These are phyloP conservation scores for Corylus avellana DNA, from an alignment of 306 rosid genomes.

Conservation along the genomic window DNA sequence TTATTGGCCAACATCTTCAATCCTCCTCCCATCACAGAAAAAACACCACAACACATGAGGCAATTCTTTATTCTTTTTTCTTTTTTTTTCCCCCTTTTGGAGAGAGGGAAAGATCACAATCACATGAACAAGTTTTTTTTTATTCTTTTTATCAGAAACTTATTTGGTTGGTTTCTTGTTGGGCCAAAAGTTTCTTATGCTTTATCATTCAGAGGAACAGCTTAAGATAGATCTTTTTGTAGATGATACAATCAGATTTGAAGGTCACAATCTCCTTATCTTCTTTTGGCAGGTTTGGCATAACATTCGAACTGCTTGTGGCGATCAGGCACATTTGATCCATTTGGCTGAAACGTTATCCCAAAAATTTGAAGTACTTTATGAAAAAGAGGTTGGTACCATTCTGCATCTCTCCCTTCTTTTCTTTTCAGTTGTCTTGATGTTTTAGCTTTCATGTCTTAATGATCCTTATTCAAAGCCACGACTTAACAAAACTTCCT, in stretches of 20 bases:
- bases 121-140: no score
- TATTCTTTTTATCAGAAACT: background rate
- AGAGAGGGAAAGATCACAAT: no score
- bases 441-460: background rate
- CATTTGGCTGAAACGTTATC: slow-evolving; percentile 82
- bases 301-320: slow-evolving; percentile 73
- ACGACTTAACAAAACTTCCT: background rate
- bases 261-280: slow-evolving; percentile 12
- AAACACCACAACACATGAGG: no score
- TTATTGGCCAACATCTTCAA: no score
- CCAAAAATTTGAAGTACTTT: slow-evolving; percentile 64
- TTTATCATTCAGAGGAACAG: background rate
- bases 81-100: no score
- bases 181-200: background rate
- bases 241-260: slow-evolving; percentile 5
- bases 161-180: background rate
- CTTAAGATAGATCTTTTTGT: background rate
- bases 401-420: slow-evolving; percentile 7
- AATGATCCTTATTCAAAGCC: background rate
- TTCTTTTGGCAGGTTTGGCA: slow-evolving; percentile 79
- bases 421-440: background rate
- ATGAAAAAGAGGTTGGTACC: slow-evolving; percentile 66
- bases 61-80: no score
- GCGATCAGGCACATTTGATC: slow-evolving; percentile 81
- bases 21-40: no score